Evolutionary conservation across 1,284 basidiomycete species (phyloP).

Genomic region (Phellopilus nigrolimitatus): DNA sequence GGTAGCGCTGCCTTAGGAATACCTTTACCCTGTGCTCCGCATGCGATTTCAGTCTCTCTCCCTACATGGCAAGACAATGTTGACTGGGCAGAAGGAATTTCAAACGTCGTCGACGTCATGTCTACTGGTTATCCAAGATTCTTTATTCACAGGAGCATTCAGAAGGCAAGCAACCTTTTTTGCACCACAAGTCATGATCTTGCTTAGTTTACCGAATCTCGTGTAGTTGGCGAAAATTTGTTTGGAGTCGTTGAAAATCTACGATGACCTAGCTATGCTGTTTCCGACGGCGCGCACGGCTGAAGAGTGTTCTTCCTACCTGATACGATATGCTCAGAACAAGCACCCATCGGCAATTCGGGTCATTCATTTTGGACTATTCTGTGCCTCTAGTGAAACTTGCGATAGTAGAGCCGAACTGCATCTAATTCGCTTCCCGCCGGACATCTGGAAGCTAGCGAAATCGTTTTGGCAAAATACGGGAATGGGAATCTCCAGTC

Average conservation of each 20-base stretch:
- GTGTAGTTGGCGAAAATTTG: conserved; percentile 71
- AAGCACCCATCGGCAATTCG: conserved; percentile 48
- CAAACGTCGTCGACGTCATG: conserved; percentile 79
- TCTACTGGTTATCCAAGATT: conserved; percentile 94
- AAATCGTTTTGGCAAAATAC: conserved; percentile 98
- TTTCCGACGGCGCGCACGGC: conserved; percentile 75
- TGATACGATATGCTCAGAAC: conserved; percentile 48
- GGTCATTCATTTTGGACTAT: conserved; percentile 69
- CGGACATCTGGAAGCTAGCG: conserved; percentile 58
- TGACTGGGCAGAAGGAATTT: conserved; percentile 88
- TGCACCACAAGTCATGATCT: not conserved
- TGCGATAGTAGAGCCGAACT: conserved; percentile 45
- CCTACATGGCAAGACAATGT: conserved; percentile 94
- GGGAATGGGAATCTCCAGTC: conserved; percentile 85
- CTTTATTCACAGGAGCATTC: conserved; percentile 87
- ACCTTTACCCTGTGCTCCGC: conserved; percentile 44
- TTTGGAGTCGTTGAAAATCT: conserved; percentile 60
- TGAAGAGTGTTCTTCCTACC: conserved; percentile 70
- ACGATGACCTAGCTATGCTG: conserved; percentile 68
- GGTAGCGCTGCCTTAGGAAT: conserved; percentile 29
- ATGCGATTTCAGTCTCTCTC: conserved; percentile 94
- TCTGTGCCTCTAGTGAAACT: conserved; percentile 24
- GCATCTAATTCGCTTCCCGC: conserved; percentile 79
- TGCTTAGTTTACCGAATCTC: not conserved
- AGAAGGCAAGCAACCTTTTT: conserved; percentile 55